These are phyloP conservation scores for Gyrodon lividus DNA, from an alignment of 768 basidiomycete species.

Conservation along the genomic window DNA sequence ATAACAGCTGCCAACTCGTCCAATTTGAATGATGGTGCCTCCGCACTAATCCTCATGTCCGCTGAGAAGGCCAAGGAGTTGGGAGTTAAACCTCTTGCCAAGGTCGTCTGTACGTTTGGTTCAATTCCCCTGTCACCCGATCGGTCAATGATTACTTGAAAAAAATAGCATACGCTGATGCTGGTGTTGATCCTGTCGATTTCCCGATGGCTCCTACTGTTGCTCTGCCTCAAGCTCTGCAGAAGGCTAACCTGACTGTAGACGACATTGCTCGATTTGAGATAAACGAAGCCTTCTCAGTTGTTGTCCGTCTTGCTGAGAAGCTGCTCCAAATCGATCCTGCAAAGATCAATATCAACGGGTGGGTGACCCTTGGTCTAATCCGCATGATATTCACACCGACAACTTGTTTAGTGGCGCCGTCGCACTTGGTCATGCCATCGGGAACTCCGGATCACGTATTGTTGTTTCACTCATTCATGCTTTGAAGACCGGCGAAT, in stretches of 20 bases:
- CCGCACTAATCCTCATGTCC: conserved; percentile 92
- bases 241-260: conserved; percentile 79
- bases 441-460: conserved; percentile 93
- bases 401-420: conserved; percentile 66
- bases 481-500: conserved; percentile 87
- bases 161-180: conserved; percentile 86
- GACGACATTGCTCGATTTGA: conserved; percentile 92
- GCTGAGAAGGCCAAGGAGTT: conserved; percentile 90
- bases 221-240: conserved; percentile 84
- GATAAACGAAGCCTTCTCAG: conserved; percentile 97
- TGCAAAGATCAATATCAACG: conserved; percentile 86
- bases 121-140: neutral
- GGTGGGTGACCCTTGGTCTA: conserved; percentile 46
- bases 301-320: conserved; percentile 88
- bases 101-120: conserved; percentile 76
- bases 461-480: conserved; percentile 93
- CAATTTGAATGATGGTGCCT: conserved; percentile 93
- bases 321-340: conserved; percentile 83
- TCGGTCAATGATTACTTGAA: conserved; percentile 3
- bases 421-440: conserved; percentile 93
- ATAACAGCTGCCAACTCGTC: conserved; percentile 98
- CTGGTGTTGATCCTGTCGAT: conserved; percentile 93
- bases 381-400: conserved; percentile 5
- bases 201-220: conserved; percentile 95
- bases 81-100: conserved; percentile 90